phyloP scores from a whole-genome alignment of 208 protist genomes.

The Leishmania turanica region DNA sequence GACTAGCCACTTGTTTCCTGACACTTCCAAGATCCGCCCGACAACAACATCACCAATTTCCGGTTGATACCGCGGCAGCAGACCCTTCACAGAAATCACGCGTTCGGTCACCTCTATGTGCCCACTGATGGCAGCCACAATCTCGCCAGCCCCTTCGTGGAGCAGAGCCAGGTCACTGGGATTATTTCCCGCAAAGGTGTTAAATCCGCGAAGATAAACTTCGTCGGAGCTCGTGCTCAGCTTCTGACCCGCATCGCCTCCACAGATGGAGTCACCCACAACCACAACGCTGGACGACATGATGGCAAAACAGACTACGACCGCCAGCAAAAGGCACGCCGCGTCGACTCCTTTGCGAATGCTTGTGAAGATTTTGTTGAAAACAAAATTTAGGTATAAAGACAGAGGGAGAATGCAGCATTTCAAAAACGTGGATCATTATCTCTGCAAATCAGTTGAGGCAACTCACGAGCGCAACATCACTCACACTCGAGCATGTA shows the following conservation, averaged over 20 bases:
- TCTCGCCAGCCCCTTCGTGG: constrained; percentile 76
- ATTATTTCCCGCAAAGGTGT: constrained; percentile 65
- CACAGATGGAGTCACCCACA: constrained; percentile 84
- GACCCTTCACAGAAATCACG: constrained; percentile 85
- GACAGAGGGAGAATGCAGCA: neutral
- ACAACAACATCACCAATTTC: constrained; percentile 98
- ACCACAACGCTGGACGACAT: constrained; percentile 48
- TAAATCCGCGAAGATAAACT: constrained; percentile 81
- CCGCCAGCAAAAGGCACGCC: neutral
- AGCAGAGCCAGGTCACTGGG: constrained; percentile 50
- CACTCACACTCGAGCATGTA: neutral
- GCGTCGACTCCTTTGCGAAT: neutral
- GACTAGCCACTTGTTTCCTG: constrained; percentile 94
- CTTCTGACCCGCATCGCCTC: constrained; percentile 41
- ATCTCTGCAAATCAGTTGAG: no score
- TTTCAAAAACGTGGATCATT: neutral
- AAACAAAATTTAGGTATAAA: neutral
- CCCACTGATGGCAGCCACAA: constrained; percentile 83
- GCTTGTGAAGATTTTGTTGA: neutral
- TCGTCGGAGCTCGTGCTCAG: constrained; percentile 36
- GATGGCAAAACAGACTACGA: neutral
- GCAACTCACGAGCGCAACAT: neutral
- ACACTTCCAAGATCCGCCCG: constrained; percentile 92
- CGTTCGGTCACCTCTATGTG: constrained; percentile 81
- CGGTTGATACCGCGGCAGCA: constrained; percentile 85